Evolutionary conservation across 2,329 filamentous ascomycete species (phyloP).

Genomic region (Apiospora hydei): DNA sequence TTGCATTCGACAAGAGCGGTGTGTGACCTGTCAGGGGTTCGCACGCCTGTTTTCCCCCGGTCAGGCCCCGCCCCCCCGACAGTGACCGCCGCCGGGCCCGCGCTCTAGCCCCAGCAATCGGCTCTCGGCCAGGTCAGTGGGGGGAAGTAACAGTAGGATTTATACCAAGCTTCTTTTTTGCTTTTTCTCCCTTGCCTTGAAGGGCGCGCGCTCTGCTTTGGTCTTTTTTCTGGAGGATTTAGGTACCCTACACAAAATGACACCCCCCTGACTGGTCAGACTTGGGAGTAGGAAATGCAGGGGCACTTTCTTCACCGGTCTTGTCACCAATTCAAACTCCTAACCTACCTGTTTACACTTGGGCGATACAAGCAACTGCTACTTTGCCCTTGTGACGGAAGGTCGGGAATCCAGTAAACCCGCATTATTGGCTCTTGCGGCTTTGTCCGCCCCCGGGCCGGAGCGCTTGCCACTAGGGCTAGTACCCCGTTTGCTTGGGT

Average conservation of each 20-base stretch:
- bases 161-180: neutral
- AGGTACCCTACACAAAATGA: neutral
- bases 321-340: neutral
- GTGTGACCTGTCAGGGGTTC: constrained; percentile 7
- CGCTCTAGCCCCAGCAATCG: constrained; percentile 8
- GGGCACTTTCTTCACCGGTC: neutral
- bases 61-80: neutral
- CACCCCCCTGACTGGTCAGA: neutral
- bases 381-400: neutral
- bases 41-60: neutral
- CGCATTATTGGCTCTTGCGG: constrained; percentile 1
- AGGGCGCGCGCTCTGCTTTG: neutral
- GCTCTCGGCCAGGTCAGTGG: neutral
- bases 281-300: neutral
- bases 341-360: neutral
- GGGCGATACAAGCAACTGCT: neutral
- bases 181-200: neutral
- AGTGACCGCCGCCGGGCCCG: neutral
- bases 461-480: neutral
- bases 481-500: neutral
- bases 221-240: neutral
- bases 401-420: neutral
- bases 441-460: constrained; percentile 1
- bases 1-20: constrained; percentile 15
- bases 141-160: neutral